A percentile compares a stretch with the other conserved stretches of the same genome.
phyloP scores from a whole-genome alignment of 768 basidiomycete species.

The Kondoa malvinella region DNA sequence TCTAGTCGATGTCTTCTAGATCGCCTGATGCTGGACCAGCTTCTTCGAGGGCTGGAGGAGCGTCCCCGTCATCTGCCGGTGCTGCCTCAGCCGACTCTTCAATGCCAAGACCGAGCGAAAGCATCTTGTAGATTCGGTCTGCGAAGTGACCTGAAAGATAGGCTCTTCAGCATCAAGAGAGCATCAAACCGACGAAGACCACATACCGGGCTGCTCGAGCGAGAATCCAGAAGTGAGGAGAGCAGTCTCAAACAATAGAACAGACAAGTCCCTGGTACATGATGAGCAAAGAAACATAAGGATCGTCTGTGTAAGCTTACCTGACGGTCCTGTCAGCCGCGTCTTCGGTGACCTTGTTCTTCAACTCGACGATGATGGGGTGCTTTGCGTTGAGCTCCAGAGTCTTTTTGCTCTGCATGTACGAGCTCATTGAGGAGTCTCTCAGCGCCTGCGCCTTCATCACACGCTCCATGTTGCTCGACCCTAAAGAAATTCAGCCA shows the following conservation, averaged over 20 bases:
- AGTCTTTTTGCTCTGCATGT: constrained; percentile 90
- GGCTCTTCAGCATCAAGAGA: not conserved
- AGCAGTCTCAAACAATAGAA: constrained; percentile 89
- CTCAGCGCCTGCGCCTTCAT: constrained; percentile 98
- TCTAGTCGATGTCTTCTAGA: no score
- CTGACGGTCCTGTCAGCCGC: constrained; percentile 92
- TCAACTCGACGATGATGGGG: constrained; percentile 88
- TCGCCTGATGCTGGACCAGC: not conserved
- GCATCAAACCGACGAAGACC: not conserved
- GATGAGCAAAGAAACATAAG: constrained; percentile 29
- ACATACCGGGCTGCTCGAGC: constrained; percentile 70
- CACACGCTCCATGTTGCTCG: constrained; percentile 94
- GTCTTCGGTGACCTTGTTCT: constrained; percentile 86
- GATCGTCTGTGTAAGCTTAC: not conserved
- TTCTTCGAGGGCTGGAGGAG: constrained; percentile 27
- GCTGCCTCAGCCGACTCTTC: constrained; percentile 55
- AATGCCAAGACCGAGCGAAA: constrained; percentile 63
- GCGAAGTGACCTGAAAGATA: constrained; percentile 48
- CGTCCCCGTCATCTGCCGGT: constrained; percentile 33
- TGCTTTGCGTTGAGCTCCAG: constrained; percentile 86
- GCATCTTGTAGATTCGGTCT: constrained; percentile 94
- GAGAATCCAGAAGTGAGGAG: constrained; percentile 90
- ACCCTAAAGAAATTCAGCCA: no score
- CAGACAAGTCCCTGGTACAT: constrained; percentile 52
- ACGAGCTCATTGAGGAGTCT: constrained; percentile 92